Evolutionary conservation across 2,329 filamentous ascomycete species (phyloP).

Genomic region (Claviceps sorghi): DNA sequence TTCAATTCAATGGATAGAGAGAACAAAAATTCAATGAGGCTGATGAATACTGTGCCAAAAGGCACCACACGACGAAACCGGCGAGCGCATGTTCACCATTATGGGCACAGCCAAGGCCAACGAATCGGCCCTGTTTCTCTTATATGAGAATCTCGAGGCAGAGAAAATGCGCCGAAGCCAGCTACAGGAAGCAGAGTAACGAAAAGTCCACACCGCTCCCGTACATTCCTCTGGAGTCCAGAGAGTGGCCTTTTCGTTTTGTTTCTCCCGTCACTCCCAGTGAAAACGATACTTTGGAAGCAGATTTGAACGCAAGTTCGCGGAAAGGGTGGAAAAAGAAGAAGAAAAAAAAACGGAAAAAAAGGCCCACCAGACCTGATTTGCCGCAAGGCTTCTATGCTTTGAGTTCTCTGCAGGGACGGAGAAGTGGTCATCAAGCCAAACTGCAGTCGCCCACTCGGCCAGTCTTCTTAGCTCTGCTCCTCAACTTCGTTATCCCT

Average conservation of each 20-base stretch:
- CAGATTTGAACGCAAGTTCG: conserved; percentile 32
- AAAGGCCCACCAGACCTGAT: conserved; percentile 41
- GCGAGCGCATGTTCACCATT: conserved; percentile 99
- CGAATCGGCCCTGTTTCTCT: conserved; percentile 84
- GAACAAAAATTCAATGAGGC: neutral
- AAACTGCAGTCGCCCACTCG: conserved; percentile 10
- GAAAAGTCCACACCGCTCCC: conserved; percentile 14
- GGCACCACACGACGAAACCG: conserved; percentile 89
- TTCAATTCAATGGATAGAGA: too few species aligned
- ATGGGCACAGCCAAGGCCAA: conserved; percentile 90
- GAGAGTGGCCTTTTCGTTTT: conserved; percentile 16
- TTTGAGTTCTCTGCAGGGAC: conserved; percentile 27
- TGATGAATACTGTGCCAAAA: conserved; percentile 19
- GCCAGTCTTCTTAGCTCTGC: conserved; percentile 10
- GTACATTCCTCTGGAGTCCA: conserved; percentile 6
- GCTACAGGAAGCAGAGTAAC: conserved; percentile 43
- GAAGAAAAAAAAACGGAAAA: conserved; percentile 7
- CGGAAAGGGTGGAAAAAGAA: conserved; percentile 16
- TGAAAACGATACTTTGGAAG: conserved; percentile 26
- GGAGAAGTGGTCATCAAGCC: conserved; percentile 10
- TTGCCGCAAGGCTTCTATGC: conserved; percentile 45
- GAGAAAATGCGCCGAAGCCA: conserved; percentile 98
- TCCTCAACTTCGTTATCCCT: conserved; percentile 9
- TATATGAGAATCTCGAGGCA: conserved; percentile 97
- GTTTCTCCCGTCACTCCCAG: conserved; percentile 11